These are phyloP conservation scores for Xylariaceae sp. DNA, from an alignment of 2,329 filamentous ascomycete species.

Conservation along the genomic window DNA sequence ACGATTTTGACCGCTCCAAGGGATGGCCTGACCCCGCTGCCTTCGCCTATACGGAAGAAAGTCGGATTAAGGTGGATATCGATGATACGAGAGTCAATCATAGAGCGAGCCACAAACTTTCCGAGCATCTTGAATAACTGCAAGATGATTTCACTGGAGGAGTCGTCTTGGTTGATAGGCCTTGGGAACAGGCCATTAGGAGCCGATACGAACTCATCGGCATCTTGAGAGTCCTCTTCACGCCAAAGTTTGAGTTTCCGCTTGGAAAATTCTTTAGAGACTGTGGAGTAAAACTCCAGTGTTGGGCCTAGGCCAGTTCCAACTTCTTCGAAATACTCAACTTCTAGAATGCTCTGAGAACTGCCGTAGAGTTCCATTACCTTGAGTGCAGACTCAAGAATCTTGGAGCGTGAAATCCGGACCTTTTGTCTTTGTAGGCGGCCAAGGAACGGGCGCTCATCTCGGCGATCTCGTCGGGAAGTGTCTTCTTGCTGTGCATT, in stretches of 20 bases:
- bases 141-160: constrained; percentile 79
- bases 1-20: constrained; percentile 85
- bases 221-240: constrained; percentile 70
- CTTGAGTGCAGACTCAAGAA: constrained; percentile 92
- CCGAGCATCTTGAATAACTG: constrained; percentile 89
- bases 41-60: constrained; percentile 90
- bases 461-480: constrained; percentile 72
- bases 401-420: constrained; percentile 90
- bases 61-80: constrained; percentile 96
- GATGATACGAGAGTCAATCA: constrained; percentile 97
- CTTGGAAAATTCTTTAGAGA: constrained; percentile 94
- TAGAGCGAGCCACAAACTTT: constrained; percentile 94
- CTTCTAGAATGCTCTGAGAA: constrained; percentile 92
- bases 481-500: constrained; percentile 80
- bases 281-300: constrained; percentile 94
- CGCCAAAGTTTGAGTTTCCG: constrained; percentile 97
- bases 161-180: constrained; percentile 76
- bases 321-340: constrained; percentile 98
- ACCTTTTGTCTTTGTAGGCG: constrained; percentile 94
- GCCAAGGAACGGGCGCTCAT: constrained; percentile 87
- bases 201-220: constrained; percentile 78
- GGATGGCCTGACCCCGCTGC: constrained; percentile 67
- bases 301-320: constrained; percentile 94
- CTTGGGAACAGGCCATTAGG: constrained; percentile 84
- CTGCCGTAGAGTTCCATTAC: constrained; percentile 98